These are phyloP conservation scores for Bryoerythrophyllum caledonicum DNA, from an alignment of 225 moss, liverwort and hornwort species.

Conservation along the genomic window DNA sequence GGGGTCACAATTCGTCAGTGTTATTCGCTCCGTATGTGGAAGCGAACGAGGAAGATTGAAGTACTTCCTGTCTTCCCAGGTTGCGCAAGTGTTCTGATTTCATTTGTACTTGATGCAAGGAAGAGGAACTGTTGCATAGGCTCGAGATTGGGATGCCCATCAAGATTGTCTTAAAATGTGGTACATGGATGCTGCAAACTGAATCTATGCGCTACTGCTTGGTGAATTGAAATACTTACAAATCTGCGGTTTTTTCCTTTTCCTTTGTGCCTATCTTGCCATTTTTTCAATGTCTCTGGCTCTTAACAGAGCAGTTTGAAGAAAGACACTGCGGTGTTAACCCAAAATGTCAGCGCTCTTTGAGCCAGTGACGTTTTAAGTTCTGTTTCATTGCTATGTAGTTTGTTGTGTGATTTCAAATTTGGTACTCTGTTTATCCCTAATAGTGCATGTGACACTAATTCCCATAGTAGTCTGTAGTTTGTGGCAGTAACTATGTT, in stretches of 20 bases:
- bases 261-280: neutral
- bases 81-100: slow-evolving; percentile 7
- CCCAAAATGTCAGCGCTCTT: neutral
- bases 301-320: neutral
- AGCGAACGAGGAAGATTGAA: slow-evolving; percentile 38
- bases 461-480: too few relatives aligned
- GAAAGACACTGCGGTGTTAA: neutral
- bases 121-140: slow-evolving; percentile 7
- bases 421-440: neutral
- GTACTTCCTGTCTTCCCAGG: slow-evolving; percentile 20
- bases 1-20: slow-evolving; percentile 70
- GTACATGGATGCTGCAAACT: slow-evolving; percentile 7
- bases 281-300: neutral
- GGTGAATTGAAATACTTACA: slow-evolving; percentile 29
- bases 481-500: too few relatives aligned
- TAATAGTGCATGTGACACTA: too few relatives aligned
- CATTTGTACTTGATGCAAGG: slow-evolving; percentile 5
- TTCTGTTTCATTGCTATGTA: neutral
- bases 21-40: slow-evolving; percentile 55
- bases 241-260: slow-evolving; percentile 1
- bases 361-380: neutral
- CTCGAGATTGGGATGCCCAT: slow-evolving; percentile 17
- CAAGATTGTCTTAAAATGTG: slow-evolving; percentile 19
- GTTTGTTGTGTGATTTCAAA: neutral
- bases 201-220: neutral